phyloP scores from a whole-genome alignment of 202 grass and related monocot species.

The Saccharum hybrid region DNA sequence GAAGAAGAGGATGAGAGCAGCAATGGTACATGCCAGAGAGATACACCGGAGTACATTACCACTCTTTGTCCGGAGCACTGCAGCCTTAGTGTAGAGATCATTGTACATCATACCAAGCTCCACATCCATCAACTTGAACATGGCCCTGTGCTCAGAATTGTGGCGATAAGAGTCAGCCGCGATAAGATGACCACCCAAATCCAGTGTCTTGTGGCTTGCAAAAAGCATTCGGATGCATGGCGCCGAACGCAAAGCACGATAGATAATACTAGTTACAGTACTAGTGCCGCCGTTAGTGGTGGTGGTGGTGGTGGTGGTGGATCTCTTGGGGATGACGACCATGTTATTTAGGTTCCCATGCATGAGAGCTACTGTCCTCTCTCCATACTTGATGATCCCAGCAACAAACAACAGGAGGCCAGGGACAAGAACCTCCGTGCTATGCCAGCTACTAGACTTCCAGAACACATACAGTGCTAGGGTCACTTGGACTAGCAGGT shows the following conservation, averaged over 20 bases:
- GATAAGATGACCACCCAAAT: background rate
- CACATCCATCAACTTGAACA: background rate
- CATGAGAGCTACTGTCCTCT: background rate
- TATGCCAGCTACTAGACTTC: background rate
- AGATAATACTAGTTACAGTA: too few relatives aligned
- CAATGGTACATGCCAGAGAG: background rate
- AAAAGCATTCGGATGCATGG: too few relatives aligned
- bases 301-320: too few relatives aligned
- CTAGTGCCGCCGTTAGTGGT: too few relatives aligned
- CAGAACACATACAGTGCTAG: background rate
- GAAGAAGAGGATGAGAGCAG: too few relatives aligned
- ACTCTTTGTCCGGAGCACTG: background rate
- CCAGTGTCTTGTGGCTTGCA: too few relatives aligned
- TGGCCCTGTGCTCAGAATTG: too few relatives aligned
- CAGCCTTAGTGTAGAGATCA: background rate
- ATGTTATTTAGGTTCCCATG: background rate
- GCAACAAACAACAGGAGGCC: background rate
- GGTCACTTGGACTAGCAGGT: background rate
- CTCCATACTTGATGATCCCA: background rate
- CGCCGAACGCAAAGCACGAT: too few relatives aligned
- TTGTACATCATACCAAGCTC: background rate
- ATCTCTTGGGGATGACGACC: too few relatives aligned
- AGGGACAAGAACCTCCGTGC: background rate
- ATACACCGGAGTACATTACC: background rate
- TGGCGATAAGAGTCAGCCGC: too few relatives aligned